Evolutionary conservation across 805 yeast species (phyloP), one percentile per base, ranked within the genome.

Genomic region (Tetrapisispora iriomotensis): DNA sequence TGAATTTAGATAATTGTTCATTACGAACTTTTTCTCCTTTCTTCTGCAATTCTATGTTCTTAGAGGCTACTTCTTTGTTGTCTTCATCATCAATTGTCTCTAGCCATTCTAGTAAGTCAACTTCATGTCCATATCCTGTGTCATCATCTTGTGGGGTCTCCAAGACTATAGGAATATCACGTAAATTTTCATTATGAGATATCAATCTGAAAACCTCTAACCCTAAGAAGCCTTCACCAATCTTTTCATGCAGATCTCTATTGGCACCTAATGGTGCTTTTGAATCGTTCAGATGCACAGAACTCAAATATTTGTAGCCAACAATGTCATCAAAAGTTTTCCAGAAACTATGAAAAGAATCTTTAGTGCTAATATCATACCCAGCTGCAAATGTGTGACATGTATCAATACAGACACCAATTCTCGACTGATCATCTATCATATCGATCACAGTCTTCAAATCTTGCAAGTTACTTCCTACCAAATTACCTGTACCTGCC

Each of bases 361-460:
- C 75, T 42, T 70, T 71, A 14, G 71, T 70, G n/a, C 78, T 62
- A 34, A 92, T 70, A 55, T 92, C 96, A 57, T 84, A 88, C 1
- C 98, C 98, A 1, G 97, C 95, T 1, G 97, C 96, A 67, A 84
- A 87, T 0, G 95, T 70, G 60, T 92, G 98, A 58, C 98, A 92
- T 0, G 97, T 92, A 58, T 92, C 98, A 13, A 92, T 71, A 57
- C 98, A 92, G 1, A 92, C 95, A 4, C 98, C 97, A n/a, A 92
- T 79, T 41, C 98, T 70, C 1, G 63, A 56, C 59, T 88, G 88
- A 53, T 87, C 74, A 1, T 86, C 82, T n/a, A 92, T 74, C 68
- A 76, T 54, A 27, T 74, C 80, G 32, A 92, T 85, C 13, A 92
- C 88, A 18, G 71, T 73, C 22, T 71, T 66, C 35, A 92, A 67